Conservation (phyloP, 2,329 filamentous ascomycete species). For the Colletotrichum navitas region DNA sequence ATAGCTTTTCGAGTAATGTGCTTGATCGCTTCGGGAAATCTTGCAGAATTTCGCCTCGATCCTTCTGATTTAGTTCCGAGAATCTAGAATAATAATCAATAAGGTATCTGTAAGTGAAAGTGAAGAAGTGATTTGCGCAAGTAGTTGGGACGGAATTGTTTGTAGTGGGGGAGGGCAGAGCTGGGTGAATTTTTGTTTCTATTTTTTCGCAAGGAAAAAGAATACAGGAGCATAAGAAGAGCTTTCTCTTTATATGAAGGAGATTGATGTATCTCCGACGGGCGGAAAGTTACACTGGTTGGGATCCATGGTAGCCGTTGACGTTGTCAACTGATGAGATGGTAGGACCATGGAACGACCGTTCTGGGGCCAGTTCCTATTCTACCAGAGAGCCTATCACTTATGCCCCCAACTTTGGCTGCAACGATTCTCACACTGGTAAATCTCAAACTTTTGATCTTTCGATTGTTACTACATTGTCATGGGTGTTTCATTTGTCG, state of each 20-base stretch:
- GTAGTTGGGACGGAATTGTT: too few relatives aligned
- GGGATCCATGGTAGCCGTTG: neutral
- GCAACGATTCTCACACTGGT: neutral
- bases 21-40: neutral
- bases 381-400: neutral
- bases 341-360: neutral
- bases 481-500: too few relatives aligned
- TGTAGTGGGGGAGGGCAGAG: neutral
- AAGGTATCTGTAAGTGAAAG: neutral
- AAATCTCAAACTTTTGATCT: too few relatives aligned
- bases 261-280: neutral
- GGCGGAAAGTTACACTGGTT: too few relatives aligned
- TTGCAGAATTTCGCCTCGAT: too few relatives aligned
- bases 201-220: neutral
- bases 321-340: neutral
- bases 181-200: too few relatives aligned
- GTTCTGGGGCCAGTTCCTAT: fast-evolving
- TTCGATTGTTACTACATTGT: too few relatives aligned
- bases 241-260: neutral
- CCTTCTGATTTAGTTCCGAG: too few relatives aligned
- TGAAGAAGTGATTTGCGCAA: neutral
- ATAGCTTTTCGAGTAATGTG: neutral
- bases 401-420: neutral
- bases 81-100: fast-evolving
- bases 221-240: neutral